Evolutionary conservation across 202 grass and related monocot genomes (phyloP), one percentile per base, ranked within the genome.

Genomic region (Setaria viridis): DNA sequence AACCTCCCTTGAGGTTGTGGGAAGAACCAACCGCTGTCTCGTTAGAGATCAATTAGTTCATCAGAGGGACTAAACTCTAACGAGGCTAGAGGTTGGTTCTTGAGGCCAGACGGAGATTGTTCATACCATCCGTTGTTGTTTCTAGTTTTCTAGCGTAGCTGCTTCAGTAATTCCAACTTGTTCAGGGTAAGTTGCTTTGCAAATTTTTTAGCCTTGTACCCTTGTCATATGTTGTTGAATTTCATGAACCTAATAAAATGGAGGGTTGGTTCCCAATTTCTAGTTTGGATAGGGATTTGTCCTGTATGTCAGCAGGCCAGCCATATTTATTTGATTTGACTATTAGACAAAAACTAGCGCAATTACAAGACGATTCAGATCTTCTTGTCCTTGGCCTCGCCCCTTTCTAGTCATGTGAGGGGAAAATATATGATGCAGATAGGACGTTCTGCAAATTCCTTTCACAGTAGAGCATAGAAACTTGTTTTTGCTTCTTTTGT

Each of bases 61-160:
- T 87, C 17, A 41, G 17, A 83, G 51, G 80, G 67, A 83, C 74
- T 69, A 70, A 53, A 60, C 51, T 82, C 63, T 87, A 83, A 90
- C 68, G 60, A 83, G 79, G 60, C 42, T 69, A 74, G 74, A 62
- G 74, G 84, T 69, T 90, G 68, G 85, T 80, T 87, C 80, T 80
- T 68, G 41, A 64, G 74, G 42, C 5, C 39, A 9, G 0, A 54
- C 47, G 21, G 6, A 48, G 35, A 81, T 76, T 35, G 19, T 11
- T 46, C 51, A 17, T 19, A 19, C 16, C 1, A 16, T 25, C 3
- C 10, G 3, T 64, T 29, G 77, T 41, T 63, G 25, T 54, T 86
- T 67, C 25, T 82, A 60, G n/a, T 54, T 66, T 62, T 65, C 47
- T 46, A 73, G 29, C 75, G n/a, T 57, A 87, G 63, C 39, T 11